Evolutionary conservation across 345 rosid species (phyloP).

Genomic region (Arabis hirsuta): DNA sequence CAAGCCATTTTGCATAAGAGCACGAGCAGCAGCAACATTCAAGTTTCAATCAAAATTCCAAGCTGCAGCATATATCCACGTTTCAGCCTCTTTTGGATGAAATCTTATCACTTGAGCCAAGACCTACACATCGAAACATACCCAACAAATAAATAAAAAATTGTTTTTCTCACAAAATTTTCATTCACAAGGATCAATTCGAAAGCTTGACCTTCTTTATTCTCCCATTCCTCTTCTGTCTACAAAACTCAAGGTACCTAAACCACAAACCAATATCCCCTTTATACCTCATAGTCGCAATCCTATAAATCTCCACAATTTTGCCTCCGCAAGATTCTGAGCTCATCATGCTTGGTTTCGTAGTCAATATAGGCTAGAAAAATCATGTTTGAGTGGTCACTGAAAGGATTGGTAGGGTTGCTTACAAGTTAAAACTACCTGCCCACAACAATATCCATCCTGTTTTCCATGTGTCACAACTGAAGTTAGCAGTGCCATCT

Average conservation of each 20-base stretch:
- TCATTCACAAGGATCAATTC: background rate
- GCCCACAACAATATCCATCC: no score
- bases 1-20: constrained; percentile 88
- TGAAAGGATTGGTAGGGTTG: no score
- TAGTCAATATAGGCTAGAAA: constrained; percentile 76
- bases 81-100: constrained; percentile 81
- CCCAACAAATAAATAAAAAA: background rate
- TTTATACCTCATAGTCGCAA: constrained; percentile 74
- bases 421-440: no score
- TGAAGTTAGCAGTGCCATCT: no score
- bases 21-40: constrained; percentile 83
- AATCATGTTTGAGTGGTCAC: constrained; percentile 77
- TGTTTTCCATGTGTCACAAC: no score
- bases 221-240: constrained; percentile 70
- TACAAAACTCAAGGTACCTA: constrained; percentile 81
- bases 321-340: constrained; percentile 72
- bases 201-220: constrained; percentile 72
- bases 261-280: constrained; percentile 93
- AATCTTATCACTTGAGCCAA: constrained; percentile 83
- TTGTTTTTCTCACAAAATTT: background rate
- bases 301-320: constrained; percentile 70
- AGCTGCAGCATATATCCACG: constrained; percentile 97
- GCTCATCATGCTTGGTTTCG: constrained; percentile 73
- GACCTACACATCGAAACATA: constrained; percentile 49
- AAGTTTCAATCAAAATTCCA: constrained; percentile 92